Evolutionary conservation across 2,329 filamentous ascomycete species (phyloP).

Genomic region (Shiraia sp.): DNA sequence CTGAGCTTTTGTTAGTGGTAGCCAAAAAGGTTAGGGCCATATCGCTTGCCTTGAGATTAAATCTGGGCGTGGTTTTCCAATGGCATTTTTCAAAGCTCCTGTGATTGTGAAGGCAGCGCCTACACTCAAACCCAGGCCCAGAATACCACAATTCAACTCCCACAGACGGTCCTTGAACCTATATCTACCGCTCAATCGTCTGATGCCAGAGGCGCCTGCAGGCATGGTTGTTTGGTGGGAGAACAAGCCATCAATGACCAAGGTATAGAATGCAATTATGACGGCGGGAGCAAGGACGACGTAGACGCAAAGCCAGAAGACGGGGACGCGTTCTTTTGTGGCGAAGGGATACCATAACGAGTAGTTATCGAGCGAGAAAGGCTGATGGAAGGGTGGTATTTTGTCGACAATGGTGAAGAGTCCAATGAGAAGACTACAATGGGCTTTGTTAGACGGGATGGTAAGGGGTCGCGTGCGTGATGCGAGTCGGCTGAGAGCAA

Average conservation of each 20-base stretch:
- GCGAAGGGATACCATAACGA: constrained; percentile 63
- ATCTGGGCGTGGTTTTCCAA: constrained; percentile 63
- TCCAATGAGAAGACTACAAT: constrained; percentile 53
- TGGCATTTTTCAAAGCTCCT: constrained; percentile 60
- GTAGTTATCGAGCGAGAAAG: constrained; percentile 60
- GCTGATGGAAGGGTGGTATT: constrained; percentile 60
- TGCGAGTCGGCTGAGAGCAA: constrained; percentile 7
- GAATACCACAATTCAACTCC: constrained; percentile 64
- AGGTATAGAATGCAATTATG: constrained; percentile 59
- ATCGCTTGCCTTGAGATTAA: constrained; percentile 57
- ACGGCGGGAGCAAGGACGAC: constrained; percentile 54
- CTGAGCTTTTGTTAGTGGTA: constrained; percentile 16
- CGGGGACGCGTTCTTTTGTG: constrained; percentile 58
- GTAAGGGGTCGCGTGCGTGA: constrained; percentile 41
- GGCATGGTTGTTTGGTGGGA: constrained; percentile 51
- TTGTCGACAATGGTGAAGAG: constrained; percentile 59
- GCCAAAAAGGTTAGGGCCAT: not conserved
- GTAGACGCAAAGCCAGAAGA: constrained; percentile 54
- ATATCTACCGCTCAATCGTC: constrained; percentile 51
- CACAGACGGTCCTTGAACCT: constrained; percentile 61
- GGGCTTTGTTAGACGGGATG: constrained; percentile 25
- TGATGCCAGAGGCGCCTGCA: constrained; percentile 26
- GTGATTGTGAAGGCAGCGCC: constrained; percentile 62
- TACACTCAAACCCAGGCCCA: constrained; percentile 60
- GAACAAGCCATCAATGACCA: constrained; percentile 62